phyloP scores from a whole-genome alignment of 371 early-diverging fungal genomes.

The Mucor lusitanicus region DNA sequence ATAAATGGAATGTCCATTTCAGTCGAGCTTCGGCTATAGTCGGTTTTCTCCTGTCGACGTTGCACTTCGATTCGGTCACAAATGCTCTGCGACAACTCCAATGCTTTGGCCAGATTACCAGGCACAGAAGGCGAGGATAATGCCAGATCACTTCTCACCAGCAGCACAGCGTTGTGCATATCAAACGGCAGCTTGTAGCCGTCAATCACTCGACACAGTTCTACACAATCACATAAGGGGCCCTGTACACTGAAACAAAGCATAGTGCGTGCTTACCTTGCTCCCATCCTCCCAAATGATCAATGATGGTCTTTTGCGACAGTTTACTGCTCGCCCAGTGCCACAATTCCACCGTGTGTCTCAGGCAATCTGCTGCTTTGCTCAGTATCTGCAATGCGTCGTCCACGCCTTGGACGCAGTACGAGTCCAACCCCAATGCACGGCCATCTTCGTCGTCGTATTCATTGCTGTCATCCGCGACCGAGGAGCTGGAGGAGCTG shows the following conservation, averaged over 20 bases:
- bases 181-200: slow-evolving; percentile 46
- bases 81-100: slow-evolving; percentile 44
- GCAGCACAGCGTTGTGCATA: slow-evolving; percentile 43
- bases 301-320: slow-evolving; percentile 27
- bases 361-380: slow-evolving; percentile 44
- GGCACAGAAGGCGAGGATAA: slow-evolving; percentile 49
- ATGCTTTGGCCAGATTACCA: slow-evolving; percentile 47
- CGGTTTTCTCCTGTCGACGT: slow-evolving; percentile 36
- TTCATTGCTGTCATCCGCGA: not conserved
- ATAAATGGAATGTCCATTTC: slow-evolving; percentile 53
- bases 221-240: too few relatives aligned
- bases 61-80: slow-evolving; percentile 52
- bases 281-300: slow-evolving; percentile 33
- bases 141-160: slow-evolving; percentile 46
- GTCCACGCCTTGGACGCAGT: slow-evolving; percentile 47
- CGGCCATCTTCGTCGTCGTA: slow-evolving; percentile 23
- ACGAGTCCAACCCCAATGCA: slow-evolving; percentile 34
- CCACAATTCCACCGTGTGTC: slow-evolving; percentile 45
- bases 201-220: slow-evolving; percentile 30
- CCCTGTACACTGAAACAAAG: too few relatives aligned
- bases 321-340: slow-evolving; percentile 34
- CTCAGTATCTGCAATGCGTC: slow-evolving; percentile 42
- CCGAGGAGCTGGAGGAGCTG: not conserved
- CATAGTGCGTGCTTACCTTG: slow-evolving; percentile 29
- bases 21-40: slow-evolving; percentile 10